phyloP scores from a whole-genome alignment of 129 eudicot genomes.

The Scalesia atractyloides region DNA sequence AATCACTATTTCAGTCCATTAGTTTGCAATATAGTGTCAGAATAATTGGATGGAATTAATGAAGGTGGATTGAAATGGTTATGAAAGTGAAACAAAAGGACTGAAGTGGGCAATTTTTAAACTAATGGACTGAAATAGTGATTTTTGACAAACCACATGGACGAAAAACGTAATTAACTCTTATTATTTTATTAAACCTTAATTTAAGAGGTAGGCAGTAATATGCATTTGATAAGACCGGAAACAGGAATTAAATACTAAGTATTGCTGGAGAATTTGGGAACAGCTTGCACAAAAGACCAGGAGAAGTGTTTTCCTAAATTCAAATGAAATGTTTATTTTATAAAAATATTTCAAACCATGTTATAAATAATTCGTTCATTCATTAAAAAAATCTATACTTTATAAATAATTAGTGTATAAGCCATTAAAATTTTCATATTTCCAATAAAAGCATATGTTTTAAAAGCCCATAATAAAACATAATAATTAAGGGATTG shows the following conservation, averaged over 20 bases:
- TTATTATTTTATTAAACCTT: not conserved
- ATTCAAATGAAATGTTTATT: not conserved
- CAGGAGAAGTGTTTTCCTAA: slow-evolving; percentile 10
- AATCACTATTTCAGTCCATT: too few species aligned
- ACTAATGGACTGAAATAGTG: too few species aligned
- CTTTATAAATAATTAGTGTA: not conserved
- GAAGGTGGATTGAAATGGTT: too few species aligned
- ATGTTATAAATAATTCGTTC: not conserved
- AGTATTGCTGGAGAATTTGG: slow-evolving; percentile 22
- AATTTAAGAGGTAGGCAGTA: not conserved
- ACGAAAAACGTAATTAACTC: too few species aligned
- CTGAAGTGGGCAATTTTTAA: too few species aligned
- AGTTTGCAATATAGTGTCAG: too few species aligned
- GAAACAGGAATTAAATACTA: slow-evolving; percentile 15
- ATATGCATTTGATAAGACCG: not conserved
- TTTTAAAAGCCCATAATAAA: not conserved
- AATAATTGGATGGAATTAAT: too few species aligned
- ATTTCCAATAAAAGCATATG: too few species aligned
- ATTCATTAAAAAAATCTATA: not conserved
- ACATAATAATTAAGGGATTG: not conserved
- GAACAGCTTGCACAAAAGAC: slow-evolving; percentile 22
- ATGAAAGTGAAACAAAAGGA: too few species aligned
- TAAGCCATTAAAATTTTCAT: not conserved
- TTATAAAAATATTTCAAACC: not conserved
- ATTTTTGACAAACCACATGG: too few species aligned